Evolutionary conservation across 2,329 filamentous ascomycete genomes (phyloP).

Genomic region (Parastagonospora nodorum): DNA sequence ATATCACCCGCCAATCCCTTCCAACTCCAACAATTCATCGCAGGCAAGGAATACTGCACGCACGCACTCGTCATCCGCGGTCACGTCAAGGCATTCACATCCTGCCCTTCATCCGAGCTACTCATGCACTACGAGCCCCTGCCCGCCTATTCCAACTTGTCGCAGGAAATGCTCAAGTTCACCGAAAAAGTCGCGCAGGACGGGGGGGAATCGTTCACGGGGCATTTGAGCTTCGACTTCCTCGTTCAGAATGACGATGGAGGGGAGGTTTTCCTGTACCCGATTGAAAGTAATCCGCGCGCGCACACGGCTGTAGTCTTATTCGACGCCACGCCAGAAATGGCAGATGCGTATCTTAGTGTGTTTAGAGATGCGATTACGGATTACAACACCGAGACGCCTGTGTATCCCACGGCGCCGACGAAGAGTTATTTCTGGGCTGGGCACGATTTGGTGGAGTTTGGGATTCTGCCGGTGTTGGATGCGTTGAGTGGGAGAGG

Average conservation of each 20-base stretch:
- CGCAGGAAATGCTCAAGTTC: slow-evolving; percentile 66
- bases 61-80: slow-evolving; percentile 71
- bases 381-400: slow-evolving; percentile 5
- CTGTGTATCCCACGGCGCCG: slow-evolving; percentile 28
- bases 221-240: slow-evolving; percentile 75
- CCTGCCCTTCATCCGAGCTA: slow-evolving; percentile 66
- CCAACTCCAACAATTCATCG: slow-evolving; percentile 72
- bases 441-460: slow-evolving; percentile 66
- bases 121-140: slow-evolving; percentile 71
- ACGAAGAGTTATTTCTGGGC: slow-evolving; percentile 63
- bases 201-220: slow-evolving; percentile 61
- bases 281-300: slow-evolving; percentile 74
- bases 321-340: slow-evolving; percentile 51
- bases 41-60: slow-evolving; percentile 70
- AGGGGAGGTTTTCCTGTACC: slow-evolving; percentile 55
- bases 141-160: slow-evolving; percentile 59
- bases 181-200: slow-evolving; percentile 59
- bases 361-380: slow-evolving; percentile 22
- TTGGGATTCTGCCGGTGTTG: slow-evolving; percentile 50
- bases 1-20: slow-evolving; percentile 63
- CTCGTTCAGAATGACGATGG: slow-evolving; percentile 57
- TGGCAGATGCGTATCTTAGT: slow-evolving; percentile 36
- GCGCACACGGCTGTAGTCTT: slow-evolving; percentile 70
- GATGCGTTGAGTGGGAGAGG: slow-evolving; percentile 21
- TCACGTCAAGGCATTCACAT: slow-evolving; percentile 67